These are phyloP conservation scores for Gaeumannomyces sp. DNA, from an alignment of 2,329 filamentous ascomycete genomes.

Conservation along the genomic window DNA sequence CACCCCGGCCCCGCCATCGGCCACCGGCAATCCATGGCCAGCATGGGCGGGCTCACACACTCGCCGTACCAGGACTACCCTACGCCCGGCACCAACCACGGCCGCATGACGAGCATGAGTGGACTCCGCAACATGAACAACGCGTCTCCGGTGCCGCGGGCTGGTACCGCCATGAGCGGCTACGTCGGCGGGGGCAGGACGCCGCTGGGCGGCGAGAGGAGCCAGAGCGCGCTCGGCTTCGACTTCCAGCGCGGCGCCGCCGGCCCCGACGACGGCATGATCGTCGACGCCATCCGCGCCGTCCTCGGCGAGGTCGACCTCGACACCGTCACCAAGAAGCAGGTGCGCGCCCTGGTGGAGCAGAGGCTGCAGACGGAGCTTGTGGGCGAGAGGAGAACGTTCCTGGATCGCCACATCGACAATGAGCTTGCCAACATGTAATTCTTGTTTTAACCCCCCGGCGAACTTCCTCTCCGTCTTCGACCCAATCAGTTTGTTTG, in stretches of 20 bases:
- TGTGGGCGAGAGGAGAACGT: conserved; percentile 75
- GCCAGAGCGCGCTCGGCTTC: conserved; percentile 47
- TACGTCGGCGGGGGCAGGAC: conserved; percentile 40
- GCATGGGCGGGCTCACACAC: conserved; percentile 42
- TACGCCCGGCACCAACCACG: neutral
- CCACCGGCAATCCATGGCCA: conserved; percentile 68
- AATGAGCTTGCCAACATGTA: conserved; percentile 90
- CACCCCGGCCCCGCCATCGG: conserved; percentile 40
- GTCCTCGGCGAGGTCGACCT: conserved; percentile 86
- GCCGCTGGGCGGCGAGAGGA: conserved; percentile 35
- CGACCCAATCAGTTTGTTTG: neutral
- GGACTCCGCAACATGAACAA: conserved; percentile 46
- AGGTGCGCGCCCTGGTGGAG: conserved; percentile 84
- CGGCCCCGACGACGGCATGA: conserved; percentile 72
- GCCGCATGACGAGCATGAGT: conserved; percentile 49
- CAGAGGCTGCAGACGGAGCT: conserved; percentile 89
- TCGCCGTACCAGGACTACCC: conserved; percentile 31
- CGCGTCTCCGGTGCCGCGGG: conserved; percentile 36
- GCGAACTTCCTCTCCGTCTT: neutral
- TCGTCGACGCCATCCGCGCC: conserved; percentile 75
- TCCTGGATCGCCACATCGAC: conserved; percentile 91
- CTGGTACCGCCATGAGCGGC: conserved; percentile 39
- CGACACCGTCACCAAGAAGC: conserved; percentile 98
- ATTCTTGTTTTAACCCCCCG: conserved; percentile 13
- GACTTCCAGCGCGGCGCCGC: conserved; percentile 53